Evolutionary conservation across 805 yeast genomes (phyloP).

Genomic region (Metschnikowia peoriensis): DNA sequence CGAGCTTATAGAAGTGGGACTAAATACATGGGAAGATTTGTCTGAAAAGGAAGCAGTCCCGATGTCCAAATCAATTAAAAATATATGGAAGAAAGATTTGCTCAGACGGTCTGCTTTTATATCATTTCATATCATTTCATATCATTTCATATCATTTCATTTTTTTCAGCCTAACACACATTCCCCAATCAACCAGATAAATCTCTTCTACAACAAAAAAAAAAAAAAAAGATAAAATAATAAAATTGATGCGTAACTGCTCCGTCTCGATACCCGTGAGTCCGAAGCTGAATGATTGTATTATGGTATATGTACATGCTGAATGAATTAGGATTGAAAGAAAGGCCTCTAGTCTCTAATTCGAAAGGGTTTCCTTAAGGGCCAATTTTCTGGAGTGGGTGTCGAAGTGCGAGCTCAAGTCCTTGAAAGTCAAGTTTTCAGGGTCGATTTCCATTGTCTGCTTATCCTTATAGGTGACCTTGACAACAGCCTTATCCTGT

Average conservation of each 20-base stretch:
- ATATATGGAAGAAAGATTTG: too few relatives aligned
- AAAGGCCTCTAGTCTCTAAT: constrained; percentile 5
- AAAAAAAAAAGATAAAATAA: too few relatives aligned
- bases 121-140: too few relatives aligned
- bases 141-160: too few relatives aligned
- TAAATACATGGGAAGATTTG: too few relatives aligned
- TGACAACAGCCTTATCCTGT: constrained; percentile 53
- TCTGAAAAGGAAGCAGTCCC: too few relatives aligned
- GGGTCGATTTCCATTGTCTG: constrained; percentile 69
- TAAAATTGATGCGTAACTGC: neutral
- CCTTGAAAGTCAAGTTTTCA: constrained; percentile 49
- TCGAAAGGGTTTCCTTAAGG: constrained; percentile 65
- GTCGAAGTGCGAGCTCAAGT: constrained; percentile 66
- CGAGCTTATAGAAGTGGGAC: too few relatives aligned
- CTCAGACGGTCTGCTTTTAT: too few relatives aligned
- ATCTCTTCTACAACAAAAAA: too few relatives aligned
- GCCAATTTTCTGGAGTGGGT: constrained; percentile 78
- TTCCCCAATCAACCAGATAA: neutral
- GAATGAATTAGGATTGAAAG: too few relatives aligned
- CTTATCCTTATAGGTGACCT: constrained; percentile 81
- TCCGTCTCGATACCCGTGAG: neutral
- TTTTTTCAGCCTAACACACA: too few relatives aligned
- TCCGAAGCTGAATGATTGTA: neutral
- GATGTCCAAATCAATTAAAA: too few relatives aligned
- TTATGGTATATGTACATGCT: constrained; percentile 3